A percentile compares a stretch with the other conserved stretches of the same genome.
These are phyloP conservation scores for Solanum sparsipilum DNA, from an alignment of 257 asterid species.

Conservation along the genomic window DNA sequence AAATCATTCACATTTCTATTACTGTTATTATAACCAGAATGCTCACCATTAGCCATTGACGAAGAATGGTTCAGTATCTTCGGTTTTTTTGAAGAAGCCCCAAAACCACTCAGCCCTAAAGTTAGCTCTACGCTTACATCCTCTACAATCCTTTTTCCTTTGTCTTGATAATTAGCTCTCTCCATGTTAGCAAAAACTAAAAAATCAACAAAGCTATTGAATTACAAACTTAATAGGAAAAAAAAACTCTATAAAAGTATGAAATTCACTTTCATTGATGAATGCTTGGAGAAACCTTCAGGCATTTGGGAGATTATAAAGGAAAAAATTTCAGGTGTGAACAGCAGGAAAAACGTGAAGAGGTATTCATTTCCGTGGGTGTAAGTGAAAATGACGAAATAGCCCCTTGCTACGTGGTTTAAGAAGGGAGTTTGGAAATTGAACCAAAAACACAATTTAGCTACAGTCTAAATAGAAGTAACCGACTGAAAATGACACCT, in stretches of 20 bases:
- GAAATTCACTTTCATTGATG: not conserved
- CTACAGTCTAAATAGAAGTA: not conserved
- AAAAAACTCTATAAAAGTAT: not conserved
- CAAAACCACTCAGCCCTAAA: slow-evolving; percentile 76
- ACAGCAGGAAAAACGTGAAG: not conserved
- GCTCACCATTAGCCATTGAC: slow-evolving; percentile 23
- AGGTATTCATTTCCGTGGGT: not conserved
- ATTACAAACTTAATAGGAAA: not conserved
- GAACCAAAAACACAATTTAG: slow-evolving; percentile 8
- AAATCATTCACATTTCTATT: not conserved
- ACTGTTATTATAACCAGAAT: not conserved
- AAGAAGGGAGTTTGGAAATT: slow-evolving; percentile 9
- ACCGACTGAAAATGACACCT: not conserved
- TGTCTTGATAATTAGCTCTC: not conserved
- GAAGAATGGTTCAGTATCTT: slow-evolving; percentile 40
- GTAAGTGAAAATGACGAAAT: slow-evolving; percentile 21
- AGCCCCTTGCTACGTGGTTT: slow-evolving; percentile 41
- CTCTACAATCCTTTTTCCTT: not conserved
- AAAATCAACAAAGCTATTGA: not conserved
- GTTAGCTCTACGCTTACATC: slow-evolving; percentile 28
- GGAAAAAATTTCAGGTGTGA: not conserved
- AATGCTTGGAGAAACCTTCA: not conserved
- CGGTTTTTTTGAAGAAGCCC: slow-evolving; percentile 44
- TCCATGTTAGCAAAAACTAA: slow-evolving; percentile 15
- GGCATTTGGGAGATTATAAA: not conserved